These are phyloP conservation scores for Leucaena leucocephala DNA, from an alignment of 306 rosid genomes.

Conservation along the genomic window DNA sequence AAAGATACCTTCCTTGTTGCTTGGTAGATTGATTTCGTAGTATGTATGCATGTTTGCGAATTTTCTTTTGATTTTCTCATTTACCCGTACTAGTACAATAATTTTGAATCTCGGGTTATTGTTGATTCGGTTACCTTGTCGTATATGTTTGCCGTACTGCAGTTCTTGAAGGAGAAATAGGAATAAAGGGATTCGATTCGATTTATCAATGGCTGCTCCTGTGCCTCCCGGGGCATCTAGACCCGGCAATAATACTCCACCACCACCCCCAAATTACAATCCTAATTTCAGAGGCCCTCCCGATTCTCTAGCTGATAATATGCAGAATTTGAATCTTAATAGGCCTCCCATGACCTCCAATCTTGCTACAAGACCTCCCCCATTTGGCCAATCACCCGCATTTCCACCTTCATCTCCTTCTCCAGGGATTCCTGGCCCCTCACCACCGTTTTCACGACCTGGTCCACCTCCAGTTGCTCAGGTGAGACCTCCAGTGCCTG, in stretches of 20 bases:
- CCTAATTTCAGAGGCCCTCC: conserved; percentile 55
- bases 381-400: conserved; percentile 67
- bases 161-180: conserved; percentile 17
- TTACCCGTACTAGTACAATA: background rate
- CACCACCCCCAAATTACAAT: conserved; percentile 65
- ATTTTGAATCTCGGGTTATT: conserved; percentile 25
- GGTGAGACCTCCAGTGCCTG: conserved; percentile 56
- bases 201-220: conserved; percentile 72
- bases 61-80: conserved; percentile 4
- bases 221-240: conserved; percentile 99
- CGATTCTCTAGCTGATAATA: conserved; percentile 58
- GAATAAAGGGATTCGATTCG: conserved; percentile 34
- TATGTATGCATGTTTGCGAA: background rate
- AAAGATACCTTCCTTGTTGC: conserved; percentile 13
- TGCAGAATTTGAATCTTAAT: conserved; percentile 79
- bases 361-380: conserved; percentile 70
- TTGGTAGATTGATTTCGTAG: conserved; percentile 3
- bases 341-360: conserved; percentile 69
- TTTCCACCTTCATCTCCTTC: conserved; percentile 58
- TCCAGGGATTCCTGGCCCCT: conserved; percentile 51
- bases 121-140: conserved; percentile 40
- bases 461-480: conserved; percentile 67
- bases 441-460: conserved; percentile 65
- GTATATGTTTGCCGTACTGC: conserved; percentile 11
- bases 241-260: conserved; percentile 56